A percentile compares a stretch with the other conserved stretches of the same genome.
phyloP scores from a whole-genome alignment of 1,139 yeast species.

The Pichia sp. region DNA sequence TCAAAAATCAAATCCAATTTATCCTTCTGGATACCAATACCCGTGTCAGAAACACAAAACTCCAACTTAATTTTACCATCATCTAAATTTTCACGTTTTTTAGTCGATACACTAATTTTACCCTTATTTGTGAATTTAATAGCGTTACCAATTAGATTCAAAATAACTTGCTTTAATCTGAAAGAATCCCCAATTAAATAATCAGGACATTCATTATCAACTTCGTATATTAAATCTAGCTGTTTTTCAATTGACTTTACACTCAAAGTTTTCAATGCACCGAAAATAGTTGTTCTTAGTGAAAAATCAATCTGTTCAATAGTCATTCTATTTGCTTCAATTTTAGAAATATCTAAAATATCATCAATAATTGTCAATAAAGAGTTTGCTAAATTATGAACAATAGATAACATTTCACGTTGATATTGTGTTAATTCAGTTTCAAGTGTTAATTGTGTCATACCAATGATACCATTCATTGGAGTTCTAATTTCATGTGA shows the following conservation, averaged over 20 bases:
- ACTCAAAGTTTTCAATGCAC: conserved; percentile 79
- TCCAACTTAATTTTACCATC: conserved; percentile 59
- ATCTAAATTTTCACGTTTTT: conserved; percentile 38
- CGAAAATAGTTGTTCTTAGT: conserved; percentile 77
- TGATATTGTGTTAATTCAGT: conserved; percentile 85
- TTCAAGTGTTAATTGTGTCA: conserved; percentile 83
- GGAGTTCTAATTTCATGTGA: conserved; percentile 91
- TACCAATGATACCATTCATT: conserved; percentile 86
- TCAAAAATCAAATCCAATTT: conserved; percentile 79
- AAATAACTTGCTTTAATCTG: conserved; percentile 75
- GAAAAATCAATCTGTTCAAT: conserved; percentile 84
- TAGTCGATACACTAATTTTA: conserved; percentile 60
- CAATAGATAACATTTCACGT: conserved; percentile 83
- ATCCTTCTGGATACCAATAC: conserved; percentile 81
- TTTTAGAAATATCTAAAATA: conserved; percentile 83
- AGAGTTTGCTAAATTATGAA: conserved; percentile 78
- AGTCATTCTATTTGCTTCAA: conserved; percentile 89
- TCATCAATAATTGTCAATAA: conserved; percentile 81
- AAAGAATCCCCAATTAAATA: conserved; percentile 81
- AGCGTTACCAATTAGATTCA: conserved; percentile 82
- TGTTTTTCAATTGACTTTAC: conserved; percentile 85
- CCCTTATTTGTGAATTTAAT: conserved; percentile 80
- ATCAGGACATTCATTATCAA: conserved; percentile 82
- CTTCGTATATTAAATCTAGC: conserved; percentile 69
- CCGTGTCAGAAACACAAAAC: conserved; percentile 83